Conservation (phyloP, 2,329 filamentous ascomycete species). For the Plectosphaerella cucumerina region DNA sequence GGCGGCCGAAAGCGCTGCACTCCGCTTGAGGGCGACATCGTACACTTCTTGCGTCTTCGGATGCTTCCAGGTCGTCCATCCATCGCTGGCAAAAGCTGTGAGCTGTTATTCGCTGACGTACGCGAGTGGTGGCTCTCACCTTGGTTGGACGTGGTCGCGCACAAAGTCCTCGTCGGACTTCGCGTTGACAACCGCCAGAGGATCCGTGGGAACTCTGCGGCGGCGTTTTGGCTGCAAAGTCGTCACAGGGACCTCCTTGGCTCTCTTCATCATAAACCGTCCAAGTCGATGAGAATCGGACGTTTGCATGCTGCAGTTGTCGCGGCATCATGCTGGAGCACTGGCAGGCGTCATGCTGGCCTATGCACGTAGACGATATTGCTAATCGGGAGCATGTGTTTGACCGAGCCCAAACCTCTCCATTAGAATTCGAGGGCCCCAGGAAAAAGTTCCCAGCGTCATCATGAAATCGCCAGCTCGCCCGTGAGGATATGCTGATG, state of each 20-base stretch:
- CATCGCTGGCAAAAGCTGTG: constrained; percentile 8
- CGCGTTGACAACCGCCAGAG: constrained; percentile 44
- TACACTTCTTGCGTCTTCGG: constrained; percentile 38
- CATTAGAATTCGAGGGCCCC: not conserved
- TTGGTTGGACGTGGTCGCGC: constrained; percentile 39
- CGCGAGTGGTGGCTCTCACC: constrained; percentile 26
- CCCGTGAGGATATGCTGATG: not conserved
- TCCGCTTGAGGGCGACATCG: constrained; percentile 36
- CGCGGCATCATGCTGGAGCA: too few relatives aligned
- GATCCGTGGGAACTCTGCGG: constrained; percentile 17
- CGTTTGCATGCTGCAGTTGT: too few relatives aligned
- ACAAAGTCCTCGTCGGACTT: constrained; percentile 45
- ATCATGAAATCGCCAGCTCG: not conserved
- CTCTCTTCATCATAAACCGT: too few relatives aligned
- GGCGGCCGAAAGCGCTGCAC: constrained; percentile 30
- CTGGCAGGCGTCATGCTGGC: too few relatives aligned
- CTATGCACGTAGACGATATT: too few relatives aligned
- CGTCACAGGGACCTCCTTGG: too few relatives aligned
- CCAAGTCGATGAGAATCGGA: too few relatives aligned
- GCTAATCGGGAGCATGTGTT: too few relatives aligned
- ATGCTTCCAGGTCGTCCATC: constrained; percentile 45
- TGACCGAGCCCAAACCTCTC: not conserved
- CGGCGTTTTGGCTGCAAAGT: constrained; percentile 4
- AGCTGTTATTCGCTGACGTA: too few relatives aligned
- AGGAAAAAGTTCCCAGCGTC: not conserved